phyloP scores from a whole-genome alignment of 1,284 basidiomycete species.

The Peniophora sp. region DNA sequence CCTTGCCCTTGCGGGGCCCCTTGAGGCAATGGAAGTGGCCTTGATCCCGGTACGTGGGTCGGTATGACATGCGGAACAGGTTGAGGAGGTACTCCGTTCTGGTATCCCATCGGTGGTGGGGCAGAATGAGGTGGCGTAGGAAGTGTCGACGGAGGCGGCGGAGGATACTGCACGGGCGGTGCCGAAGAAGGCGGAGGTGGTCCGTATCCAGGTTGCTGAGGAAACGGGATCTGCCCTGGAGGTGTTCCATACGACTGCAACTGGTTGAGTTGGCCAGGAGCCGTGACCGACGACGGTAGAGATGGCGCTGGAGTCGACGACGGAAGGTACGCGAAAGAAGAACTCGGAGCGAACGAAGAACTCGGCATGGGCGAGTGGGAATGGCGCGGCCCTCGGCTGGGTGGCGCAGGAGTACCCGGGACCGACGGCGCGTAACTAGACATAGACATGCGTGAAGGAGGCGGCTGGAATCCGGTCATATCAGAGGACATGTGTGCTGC shows the following conservation, averaged over 20 bases:
- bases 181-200: constrained; percentile 12
- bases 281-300: constrained; percentile 6
- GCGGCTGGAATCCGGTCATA: constrained; percentile 33
- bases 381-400: constrained; percentile 5
- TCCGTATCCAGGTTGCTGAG: constrained; percentile 24
- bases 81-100: constrained; percentile 8
- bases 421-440: constrained; percentile 4
- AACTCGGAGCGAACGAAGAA: constrained; percentile 13
- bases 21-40: constrained; percentile 44
- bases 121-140: constrained; percentile 18
- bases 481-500: constrained; percentile 24
- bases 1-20: constrained; percentile 16
- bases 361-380: constrained; percentile 13
- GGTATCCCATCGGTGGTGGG: constrained; percentile 13
- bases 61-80: constrained; percentile 20
- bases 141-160: constrained; percentile 14
- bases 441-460: constrained; percentile 5
- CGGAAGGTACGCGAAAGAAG: constrained; percentile 23
- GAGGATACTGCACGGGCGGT: constrained; percentile 26
- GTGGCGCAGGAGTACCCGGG: constrained; percentile 12
- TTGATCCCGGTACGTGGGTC: constrained; percentile 31
- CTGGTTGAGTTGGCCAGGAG: constrained; percentile 5
- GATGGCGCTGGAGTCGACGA: constrained; percentile 19
- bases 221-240: constrained; percentile 24
- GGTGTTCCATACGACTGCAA: constrained; percentile 15